Evolutionary conservation across 176 grass and related monocot species (phyloP).

Genomic region (Cenchrus americanus): DNA sequence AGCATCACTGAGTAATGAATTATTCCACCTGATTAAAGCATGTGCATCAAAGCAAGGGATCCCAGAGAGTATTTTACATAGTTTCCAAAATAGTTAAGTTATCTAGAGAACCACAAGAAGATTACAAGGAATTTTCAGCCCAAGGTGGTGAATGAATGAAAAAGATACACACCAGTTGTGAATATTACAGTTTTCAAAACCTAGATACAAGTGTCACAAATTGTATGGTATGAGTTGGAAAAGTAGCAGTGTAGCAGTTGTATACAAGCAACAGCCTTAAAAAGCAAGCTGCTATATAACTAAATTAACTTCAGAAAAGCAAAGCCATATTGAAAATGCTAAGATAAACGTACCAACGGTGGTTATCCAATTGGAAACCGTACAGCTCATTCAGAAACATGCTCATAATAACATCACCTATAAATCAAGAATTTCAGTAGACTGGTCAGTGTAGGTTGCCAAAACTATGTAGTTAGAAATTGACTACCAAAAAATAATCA

Average conservation of each 20-base stretch:
- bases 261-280: not conserved
- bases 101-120: slow-evolving; percentile 26
- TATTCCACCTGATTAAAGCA: slow-evolving; percentile 24
- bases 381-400: slow-evolving; percentile 99
- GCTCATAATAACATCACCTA: slow-evolving; percentile 88
- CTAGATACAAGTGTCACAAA: not conserved
- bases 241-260: not conserved
- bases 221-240: not conserved
- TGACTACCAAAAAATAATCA: slow-evolving; percentile 10
- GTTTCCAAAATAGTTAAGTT: slow-evolving; percentile 22
- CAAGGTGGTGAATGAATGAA: not conserved
- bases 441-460: slow-evolving; percentile 11
- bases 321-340: slow-evolving; percentile 17
- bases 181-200: not conserved
- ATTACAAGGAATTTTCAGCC: slow-evolving; percentile 2
- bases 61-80: not conserved
- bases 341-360: slow-evolving; percentile 67
- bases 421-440: slow-evolving; percentile 41
- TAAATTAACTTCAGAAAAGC: slow-evolving; percentile 26
- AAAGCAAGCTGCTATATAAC: not conserved
- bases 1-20: slow-evolving; percentile 6
- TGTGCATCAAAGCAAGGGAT: slow-evolving; percentile 10
- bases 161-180: not conserved
- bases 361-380: slow-evolving; percentile 90
- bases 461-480: slow-evolving; percentile 11